phyloP scores from a whole-genome alignment of 176 grass and related monocot genomes.

The Bonia amplexicaulis region DNA sequence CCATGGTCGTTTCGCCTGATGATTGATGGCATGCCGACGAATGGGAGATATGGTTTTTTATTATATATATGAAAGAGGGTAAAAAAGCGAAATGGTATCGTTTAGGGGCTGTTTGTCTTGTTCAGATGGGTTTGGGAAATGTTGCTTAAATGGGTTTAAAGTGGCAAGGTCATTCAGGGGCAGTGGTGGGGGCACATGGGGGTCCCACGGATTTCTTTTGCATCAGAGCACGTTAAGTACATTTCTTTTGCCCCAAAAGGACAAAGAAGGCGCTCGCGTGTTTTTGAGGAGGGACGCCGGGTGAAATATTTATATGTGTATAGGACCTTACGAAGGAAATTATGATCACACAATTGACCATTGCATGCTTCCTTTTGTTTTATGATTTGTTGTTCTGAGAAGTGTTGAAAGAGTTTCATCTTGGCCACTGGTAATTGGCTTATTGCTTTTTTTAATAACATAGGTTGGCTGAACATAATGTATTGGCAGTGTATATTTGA shows the following conservation, averaged over 20 bases:
- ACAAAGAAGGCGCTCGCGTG: not conserved
- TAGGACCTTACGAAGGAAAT: not conserved
- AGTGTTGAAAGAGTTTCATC: not conserved
- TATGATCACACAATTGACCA: not conserved
- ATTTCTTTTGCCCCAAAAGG: not conserved
- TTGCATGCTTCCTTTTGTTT: not conserved
- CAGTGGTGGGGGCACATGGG: not conserved
- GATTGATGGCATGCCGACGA: not conserved
- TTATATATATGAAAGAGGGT: not conserved
- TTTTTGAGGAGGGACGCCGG: not conserved
- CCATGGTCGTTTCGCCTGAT: not conserved
- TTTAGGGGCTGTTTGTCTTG: not conserved
- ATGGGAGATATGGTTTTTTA: not conserved
- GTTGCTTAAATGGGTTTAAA: conserved; percentile 8
- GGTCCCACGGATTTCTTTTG: not conserved
- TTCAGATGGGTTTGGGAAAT: not conserved
- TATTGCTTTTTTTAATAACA: not conserved
- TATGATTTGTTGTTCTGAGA: not conserved
- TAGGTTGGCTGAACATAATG: not conserved
- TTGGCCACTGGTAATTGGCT: conserved; percentile 2
- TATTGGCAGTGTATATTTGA: not conserved
- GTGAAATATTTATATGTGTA: not conserved
- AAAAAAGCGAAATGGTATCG: not conserved
- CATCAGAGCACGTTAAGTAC: not conserved
- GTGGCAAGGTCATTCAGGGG: not conserved